Evolutionary conservation across 1,139 yeast genomes (phyloP).

Genomic region (Suhomyces guaymorum): DNA sequence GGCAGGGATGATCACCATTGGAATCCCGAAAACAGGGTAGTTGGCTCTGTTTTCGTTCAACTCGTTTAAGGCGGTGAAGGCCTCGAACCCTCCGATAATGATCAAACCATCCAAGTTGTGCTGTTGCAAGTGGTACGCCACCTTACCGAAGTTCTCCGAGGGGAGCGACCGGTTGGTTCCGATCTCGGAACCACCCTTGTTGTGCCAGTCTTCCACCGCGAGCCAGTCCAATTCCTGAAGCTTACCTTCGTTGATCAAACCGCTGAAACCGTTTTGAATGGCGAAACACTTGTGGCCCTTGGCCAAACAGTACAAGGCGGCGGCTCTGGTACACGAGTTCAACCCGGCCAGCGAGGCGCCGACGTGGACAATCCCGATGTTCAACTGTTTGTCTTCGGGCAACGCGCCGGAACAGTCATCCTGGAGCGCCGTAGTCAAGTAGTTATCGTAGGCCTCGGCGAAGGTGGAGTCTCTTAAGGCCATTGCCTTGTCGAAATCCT

Average conservation of each 20-base stretch:
- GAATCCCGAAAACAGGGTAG: conserved; percentile 75
- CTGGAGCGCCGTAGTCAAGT: conserved; percentile 64
- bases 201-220: conserved; percentile 73
- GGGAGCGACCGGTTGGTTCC: conserved; percentile 81
- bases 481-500: conserved; percentile 67
- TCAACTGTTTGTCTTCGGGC: conserved; percentile 57
- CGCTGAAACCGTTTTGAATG: conserved; percentile 74
- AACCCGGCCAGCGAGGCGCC: conserved; percentile 87
- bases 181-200: conserved; percentile 76
- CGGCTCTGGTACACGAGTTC: conserved; percentile 75
- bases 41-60: conserved; percentile 60
- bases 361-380: conserved; percentile 75
- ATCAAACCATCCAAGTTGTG: conserved; percentile 72
- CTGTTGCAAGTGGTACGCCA: conserved; percentile 76
- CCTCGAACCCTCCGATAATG: conserved; percentile 80
- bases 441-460: conserved; percentile 70
- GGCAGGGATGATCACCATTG: conserved; percentile 79
- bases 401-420: conserved; percentile 61
- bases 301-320: conserved; percentile 72
- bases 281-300: conserved; percentile 75
- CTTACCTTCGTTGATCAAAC: conserved; percentile 73
- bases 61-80: conserved; percentile 67
- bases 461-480: conserved; percentile 70
- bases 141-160: conserved; percentile 63
- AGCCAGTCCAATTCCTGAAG: conserved; percentile 64